Evolutionary conservation across 805 yeast species (phyloP), one percentile per base, ranked within the genome.

Genomic region (Spathaspora girioi): DNA sequence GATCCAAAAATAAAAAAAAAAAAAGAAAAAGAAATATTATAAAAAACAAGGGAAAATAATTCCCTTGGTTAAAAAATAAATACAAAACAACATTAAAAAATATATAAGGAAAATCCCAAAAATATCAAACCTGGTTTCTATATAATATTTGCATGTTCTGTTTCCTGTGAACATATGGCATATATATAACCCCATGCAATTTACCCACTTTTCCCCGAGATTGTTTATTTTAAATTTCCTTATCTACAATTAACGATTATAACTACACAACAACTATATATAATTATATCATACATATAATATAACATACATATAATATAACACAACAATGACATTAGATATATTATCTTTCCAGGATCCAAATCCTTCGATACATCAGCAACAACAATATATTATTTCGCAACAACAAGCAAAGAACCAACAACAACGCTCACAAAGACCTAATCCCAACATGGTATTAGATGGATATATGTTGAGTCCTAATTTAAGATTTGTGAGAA

Each of bases 401-500:
- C 45, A 42, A 40, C 46, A 53, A 27, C 52, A 47, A 43, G 31
- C 23, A 31, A 9, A 35, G 18, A 32, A 27, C 15, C 15, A 50
- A 14, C 46, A 35, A n/a, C n/a, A n/a, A n/a, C 40, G 18, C 31
- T 15, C 18, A 32, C 29, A 43, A 29, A 44, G 20, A 45, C 45
- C 52, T 43, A 46, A 50, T 19, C 41, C 52, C 2, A 53, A 48
- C n/a, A 43, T 50, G 49, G 45, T 50, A 50, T 14, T 47, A 15
- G 62, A 66, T 43, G 70, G 69, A 3, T 58, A 55, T 48, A 54
- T 57, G 47, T 51, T 70, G 44, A 66, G 65, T 52, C 55, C 53
- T 56, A 69, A 72, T 23, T 72, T 71, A 56, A 71, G 69, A 51
- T 67, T 81, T 59, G 72, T 75, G 52, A 71, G 68, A 53, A 78